These are phyloP conservation scores for barrel medic (Medicago truncatula) DNA, from an alignment of 306 rosid species.

Conservation along the genomic window DNA sequence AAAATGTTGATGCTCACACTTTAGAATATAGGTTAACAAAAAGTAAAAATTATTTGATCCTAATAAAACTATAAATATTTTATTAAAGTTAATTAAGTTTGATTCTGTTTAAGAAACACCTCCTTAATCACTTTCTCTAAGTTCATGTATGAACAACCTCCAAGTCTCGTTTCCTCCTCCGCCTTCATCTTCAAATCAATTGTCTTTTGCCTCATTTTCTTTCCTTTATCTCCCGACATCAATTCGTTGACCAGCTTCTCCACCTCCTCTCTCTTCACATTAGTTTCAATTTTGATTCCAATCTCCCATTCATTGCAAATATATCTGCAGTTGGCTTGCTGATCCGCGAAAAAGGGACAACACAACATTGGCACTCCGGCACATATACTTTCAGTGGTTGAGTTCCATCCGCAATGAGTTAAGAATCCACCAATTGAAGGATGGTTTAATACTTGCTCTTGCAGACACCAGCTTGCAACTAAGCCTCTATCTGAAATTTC, in stretches of 20 bases:
- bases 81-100: not conserved
- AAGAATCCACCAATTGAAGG: constrained; percentile 37
- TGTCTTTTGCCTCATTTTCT: constrained; percentile 39
- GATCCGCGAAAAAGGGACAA: constrained; percentile 49
- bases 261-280: constrained; percentile 46
- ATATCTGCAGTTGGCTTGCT: constrained; percentile 31
- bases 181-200: constrained; percentile 37
- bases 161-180: constrained; percentile 32
- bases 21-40: too few species aligned
- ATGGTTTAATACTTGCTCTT: constrained; percentile 45
- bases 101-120: constrained; percentile 15
- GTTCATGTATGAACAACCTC: constrained; percentile 37
- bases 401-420: constrained; percentile 53
- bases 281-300: constrained; percentile 37
- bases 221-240: constrained; percentile 48
- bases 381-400: constrained; percentile 40
- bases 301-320: constrained; percentile 42
- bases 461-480: constrained; percentile 37
- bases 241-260: constrained; percentile 44
- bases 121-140: constrained; percentile 37
- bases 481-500: constrained; percentile 13
- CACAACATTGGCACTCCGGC: constrained; percentile 47
- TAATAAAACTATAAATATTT: constrained; percentile 10
- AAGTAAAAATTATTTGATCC: not conserved
- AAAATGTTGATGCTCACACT: too few species aligned